These are phyloP conservation scores for Forsythia viridissima DNA, from an alignment of 257 asterid genomes.

Conservation along the genomic window DNA sequence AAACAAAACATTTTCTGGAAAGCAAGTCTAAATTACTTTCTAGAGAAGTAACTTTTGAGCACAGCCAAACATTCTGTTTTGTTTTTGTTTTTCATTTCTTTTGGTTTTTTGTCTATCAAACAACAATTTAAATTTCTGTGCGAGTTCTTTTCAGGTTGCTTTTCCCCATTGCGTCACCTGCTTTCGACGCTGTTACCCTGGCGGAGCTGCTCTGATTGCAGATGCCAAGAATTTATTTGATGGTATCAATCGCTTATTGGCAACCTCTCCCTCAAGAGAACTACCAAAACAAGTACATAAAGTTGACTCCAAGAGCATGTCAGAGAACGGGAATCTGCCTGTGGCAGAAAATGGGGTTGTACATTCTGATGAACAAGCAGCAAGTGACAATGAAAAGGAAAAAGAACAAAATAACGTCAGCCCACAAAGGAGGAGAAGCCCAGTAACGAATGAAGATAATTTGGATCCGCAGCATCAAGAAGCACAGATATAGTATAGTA, in stretches of 20 bases:
- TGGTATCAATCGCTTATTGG: constrained; percentile 62
- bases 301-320: constrained; percentile 37
- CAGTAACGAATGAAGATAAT: constrained; percentile 29
- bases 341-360: constrained; percentile 52
- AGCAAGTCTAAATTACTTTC: neutral
- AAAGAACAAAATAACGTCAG: constrained; percentile 31
- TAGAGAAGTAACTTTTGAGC: neutral
- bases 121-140: neutral
- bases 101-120: neutral
- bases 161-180: constrained; percentile 83
- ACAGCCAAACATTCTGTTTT: neutral
- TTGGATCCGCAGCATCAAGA: constrained; percentile 21
- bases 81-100: neutral
- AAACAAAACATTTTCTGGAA: neutral
- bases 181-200: constrained; percentile 89
- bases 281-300: constrained; percentile 56
- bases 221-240: constrained; percentile 75
- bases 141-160: constrained; percentile 53
- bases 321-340: constrained; percentile 67
- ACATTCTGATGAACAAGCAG: constrained; percentile 41
- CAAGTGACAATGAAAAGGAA: constrained; percentile 42
- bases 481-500: neutral
- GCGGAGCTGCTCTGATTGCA: constrained; percentile 67
- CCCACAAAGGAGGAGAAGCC: constrained; percentile 38
- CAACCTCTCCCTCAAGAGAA: constrained; percentile 62